Evolutionary conservation across 2,329 filamentous ascomycete species (phyloP).

Genomic region (Aspergillus amoenus): DNA sequence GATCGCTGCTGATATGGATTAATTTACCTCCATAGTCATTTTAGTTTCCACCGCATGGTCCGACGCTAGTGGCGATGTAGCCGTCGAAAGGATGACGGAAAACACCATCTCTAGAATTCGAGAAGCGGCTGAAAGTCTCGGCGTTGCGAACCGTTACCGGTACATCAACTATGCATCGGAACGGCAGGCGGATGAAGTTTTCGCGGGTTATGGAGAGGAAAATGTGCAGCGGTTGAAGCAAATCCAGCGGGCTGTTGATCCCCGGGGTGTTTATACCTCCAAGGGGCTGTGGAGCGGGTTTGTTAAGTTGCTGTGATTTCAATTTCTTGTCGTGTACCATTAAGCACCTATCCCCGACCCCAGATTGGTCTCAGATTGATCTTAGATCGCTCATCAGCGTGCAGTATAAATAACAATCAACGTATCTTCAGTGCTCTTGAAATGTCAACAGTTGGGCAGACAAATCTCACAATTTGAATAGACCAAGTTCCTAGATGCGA

Average conservation of each 20-base stretch:
- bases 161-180: conserved; percentile 46
- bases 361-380: too few relatives aligned
- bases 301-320: conserved; percentile 11
- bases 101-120: conserved; percentile 9
- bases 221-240: conserved; percentile 32
- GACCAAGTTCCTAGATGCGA: too few relatives aligned
- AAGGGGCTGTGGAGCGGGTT: conserved; percentile 14
- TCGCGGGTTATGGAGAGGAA: conserved; percentile 38
- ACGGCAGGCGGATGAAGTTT: conserved; percentile 32
- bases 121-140: conserved; percentile 23
- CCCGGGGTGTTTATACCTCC: conserved; percentile 33
- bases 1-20: too few relatives aligned
- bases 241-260: conserved; percentile 40
- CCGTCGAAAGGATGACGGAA: conserved; percentile 13
- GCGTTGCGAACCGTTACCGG: conserved; percentile 28
- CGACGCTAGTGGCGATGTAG: conserved; percentile 1
- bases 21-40: conserved; percentile 2
- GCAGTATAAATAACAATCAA: too few relatives aligned
- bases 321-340: not conserved
- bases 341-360: too few relatives aligned
- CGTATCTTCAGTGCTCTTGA: too few relatives aligned
- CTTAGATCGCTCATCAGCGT: too few relatives aligned
- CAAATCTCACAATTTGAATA: too few relatives aligned
- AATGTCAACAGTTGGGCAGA: too few relatives aligned
- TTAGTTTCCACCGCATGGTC: conserved; percentile 16